Conservation (phyloP, 306 rosid genomes). For the Citrullus mucosospermus region DNA sequence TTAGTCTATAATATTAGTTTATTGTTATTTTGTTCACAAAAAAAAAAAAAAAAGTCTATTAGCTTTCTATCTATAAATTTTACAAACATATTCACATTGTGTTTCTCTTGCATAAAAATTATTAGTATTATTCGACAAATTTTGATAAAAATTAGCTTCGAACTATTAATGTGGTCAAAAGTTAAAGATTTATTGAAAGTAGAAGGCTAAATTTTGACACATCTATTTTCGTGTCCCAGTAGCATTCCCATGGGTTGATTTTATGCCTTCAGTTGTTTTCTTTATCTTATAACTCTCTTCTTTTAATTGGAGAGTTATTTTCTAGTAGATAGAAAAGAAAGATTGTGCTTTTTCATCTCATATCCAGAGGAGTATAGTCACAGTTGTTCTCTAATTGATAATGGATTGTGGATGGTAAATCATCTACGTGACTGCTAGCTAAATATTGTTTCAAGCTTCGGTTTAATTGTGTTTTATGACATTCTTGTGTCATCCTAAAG, state of each 20-base stretch:
- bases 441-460: background rate
- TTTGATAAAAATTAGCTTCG: background rate
- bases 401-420: background rate
- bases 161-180: too few relatives aligned
- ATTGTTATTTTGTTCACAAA: background rate
- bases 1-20: background rate
- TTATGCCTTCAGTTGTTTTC: background rate
- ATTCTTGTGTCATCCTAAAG: background rate
- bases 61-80: background rate
- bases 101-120: too few relatives aligned
- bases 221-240: background rate
- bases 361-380: background rate
- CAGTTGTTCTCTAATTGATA: background rate
- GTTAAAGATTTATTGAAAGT: too few relatives aligned
- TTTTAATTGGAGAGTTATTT: background rate
- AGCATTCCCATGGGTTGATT: background rate
- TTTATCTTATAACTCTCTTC: background rate
- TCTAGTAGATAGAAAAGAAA: background rate
- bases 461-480: background rate
- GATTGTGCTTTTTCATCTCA: background rate
- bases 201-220: too few relatives aligned
- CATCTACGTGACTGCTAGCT: background rate
- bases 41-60: too few relatives aligned
- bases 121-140: background rate
- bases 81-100: background rate